phyloP scores from a whole-genome alignment of 2,329 filamentous ascomycete species.

The Penicillium brasilianum region DNA sequence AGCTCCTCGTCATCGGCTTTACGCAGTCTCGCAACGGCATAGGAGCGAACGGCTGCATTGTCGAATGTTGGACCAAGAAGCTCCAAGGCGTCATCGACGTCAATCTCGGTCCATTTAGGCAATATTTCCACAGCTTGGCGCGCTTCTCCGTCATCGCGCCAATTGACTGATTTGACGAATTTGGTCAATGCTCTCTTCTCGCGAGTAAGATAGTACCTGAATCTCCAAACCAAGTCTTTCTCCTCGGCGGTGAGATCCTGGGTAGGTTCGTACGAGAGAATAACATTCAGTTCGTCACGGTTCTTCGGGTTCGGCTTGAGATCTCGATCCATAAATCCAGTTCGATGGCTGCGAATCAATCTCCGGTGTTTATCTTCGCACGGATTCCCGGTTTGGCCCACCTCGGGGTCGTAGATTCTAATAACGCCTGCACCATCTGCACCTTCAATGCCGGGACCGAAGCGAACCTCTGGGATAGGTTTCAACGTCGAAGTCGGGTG shows the following conservation, averaged over 20 bases:
- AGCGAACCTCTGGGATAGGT: slow-evolving; percentile 84
- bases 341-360: slow-evolving; percentile 87
- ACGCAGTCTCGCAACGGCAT: slow-evolving; percentile 87
- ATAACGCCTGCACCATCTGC: slow-evolving; percentile 66
- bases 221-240: slow-evolving; percentile 96
- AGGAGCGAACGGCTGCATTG: slow-evolving; percentile 84
- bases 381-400: slow-evolving; percentile 86
- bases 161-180: slow-evolving; percentile 97
- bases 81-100: slow-evolving; percentile 94
- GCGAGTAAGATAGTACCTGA: slow-evolving; percentile 88
- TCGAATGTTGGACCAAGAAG: slow-evolving; percentile 91
- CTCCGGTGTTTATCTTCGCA: slow-evolving; percentile 93
- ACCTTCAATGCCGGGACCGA: slow-evolving; percentile 85
- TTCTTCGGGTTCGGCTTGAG: slow-evolving; percentile 95
- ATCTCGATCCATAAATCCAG: slow-evolving; percentile 92
- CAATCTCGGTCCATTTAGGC: slow-evolving; percentile 93
- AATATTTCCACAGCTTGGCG: slow-evolving; percentile 89
- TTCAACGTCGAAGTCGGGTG: slow-evolving; percentile 74
- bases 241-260: slow-evolving; percentile 87
- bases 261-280: slow-evolving; percentile 91
- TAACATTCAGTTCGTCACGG: slow-evolving; percentile 87
- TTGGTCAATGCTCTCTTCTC: slow-evolving; percentile 95
- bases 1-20: slow-evolving; percentile 94
- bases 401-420: slow-evolving; percentile 90
- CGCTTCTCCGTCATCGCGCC: slow-evolving; percentile 82